Percentiles rank a stretch among this genome's conserved stretches.
Evolutionary conservation across 192 early-diverging fungal genomes (phyloP).

Genomic region (Powellomyces hirtus): DNA sequence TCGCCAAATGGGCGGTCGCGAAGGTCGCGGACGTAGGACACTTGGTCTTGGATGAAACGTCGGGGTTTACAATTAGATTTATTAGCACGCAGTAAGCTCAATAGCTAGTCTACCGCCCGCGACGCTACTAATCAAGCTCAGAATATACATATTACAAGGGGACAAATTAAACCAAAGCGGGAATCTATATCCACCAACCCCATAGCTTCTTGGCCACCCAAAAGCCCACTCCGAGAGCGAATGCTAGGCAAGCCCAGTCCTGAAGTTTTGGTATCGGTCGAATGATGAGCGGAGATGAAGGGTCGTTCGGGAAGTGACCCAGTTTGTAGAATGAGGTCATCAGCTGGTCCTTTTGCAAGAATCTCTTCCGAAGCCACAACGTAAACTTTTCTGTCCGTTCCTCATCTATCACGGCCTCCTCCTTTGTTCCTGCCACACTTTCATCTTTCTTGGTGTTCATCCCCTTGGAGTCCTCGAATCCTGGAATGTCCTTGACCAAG

Average conservation of each 20-base stretch:
- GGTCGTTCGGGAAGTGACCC: slow-evolving; percentile 59
- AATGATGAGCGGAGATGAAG: slow-evolving; percentile 5
- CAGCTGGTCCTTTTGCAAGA: slow-evolving; percentile 80
- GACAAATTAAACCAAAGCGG: too few species aligned
- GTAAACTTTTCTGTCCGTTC: slow-evolving; percentile 54
- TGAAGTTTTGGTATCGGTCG: slow-evolving; percentile 6
- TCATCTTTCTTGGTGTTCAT: slow-evolving; percentile 12
- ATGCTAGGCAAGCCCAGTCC: neutral
- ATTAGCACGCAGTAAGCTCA: too few species aligned
- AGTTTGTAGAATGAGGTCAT: slow-evolving; percentile 76
- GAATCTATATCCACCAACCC: slow-evolving; percentile 10
- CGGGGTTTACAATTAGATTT: too few species aligned
- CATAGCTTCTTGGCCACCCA: neutral
- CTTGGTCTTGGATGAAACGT: too few species aligned
- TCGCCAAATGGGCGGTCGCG: too few species aligned
- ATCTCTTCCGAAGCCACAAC: slow-evolving; percentile 73
- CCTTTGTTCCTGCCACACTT: slow-evolving; percentile 1
- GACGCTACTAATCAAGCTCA: too few species aligned
- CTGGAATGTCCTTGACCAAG: slow-evolving; percentile 26
- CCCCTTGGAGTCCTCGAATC: slow-evolving; percentile 31
- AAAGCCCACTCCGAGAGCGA: neutral
- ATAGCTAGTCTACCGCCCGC: too few species aligned
- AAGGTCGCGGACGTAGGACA: too few species aligned
- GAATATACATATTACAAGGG: too few species aligned
- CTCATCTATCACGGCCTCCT: slow-evolving; percentile 44